These are phyloP conservation scores for Clathrus columnatus DNA, from an alignment of 768 basidiomycete species.

Conservation along the genomic window DNA sequence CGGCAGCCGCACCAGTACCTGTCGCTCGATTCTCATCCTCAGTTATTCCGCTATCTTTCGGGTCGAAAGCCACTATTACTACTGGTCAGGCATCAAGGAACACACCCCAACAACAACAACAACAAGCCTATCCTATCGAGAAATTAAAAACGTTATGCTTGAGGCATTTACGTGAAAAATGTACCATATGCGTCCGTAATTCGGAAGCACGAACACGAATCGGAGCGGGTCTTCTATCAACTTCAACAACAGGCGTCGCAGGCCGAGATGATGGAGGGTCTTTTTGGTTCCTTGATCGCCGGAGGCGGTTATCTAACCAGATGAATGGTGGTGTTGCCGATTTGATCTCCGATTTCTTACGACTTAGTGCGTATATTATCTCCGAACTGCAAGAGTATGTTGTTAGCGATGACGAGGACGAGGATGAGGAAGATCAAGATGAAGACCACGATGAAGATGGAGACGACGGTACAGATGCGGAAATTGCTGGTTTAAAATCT, in stretches of 20 bases:
- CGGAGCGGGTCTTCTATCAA: slow-evolving; percentile 3
- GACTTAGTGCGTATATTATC: slow-evolving; percentile 70
- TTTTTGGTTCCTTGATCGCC: not conserved
- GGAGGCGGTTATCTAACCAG: not conserved
- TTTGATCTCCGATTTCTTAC: slow-evolving; percentile 46
- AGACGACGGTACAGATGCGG: not conserved
- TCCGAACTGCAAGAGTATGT: slow-evolving; percentile 39
- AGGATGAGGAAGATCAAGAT: slow-evolving; percentile 29
- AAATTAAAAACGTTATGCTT: slow-evolving; percentile 3
- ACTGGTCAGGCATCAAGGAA: not conserved
- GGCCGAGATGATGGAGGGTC: too few species aligned
- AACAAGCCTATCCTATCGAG: slow-evolving; percentile 4
- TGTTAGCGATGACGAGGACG: slow-evolving; percentile 57
- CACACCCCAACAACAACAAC: not conserved
- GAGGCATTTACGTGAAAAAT: slow-evolving; percentile 1
- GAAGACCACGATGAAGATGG: slow-evolving; percentile 21
- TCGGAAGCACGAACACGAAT: not conserved
- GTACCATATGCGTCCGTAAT: not conserved
- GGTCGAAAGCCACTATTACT: too few species aligned
- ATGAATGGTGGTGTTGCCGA: slow-evolving; percentile 12
- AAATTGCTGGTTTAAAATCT: slow-evolving; percentile 3
- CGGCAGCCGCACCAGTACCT: not conserved
- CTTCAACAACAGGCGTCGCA: too few species aligned
- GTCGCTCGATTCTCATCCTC: not conserved
- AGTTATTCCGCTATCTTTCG: not conserved